phyloP scores from a whole-genome alignment of 169 alveolate species.

The Cryptosporidium parvum region DNA sequence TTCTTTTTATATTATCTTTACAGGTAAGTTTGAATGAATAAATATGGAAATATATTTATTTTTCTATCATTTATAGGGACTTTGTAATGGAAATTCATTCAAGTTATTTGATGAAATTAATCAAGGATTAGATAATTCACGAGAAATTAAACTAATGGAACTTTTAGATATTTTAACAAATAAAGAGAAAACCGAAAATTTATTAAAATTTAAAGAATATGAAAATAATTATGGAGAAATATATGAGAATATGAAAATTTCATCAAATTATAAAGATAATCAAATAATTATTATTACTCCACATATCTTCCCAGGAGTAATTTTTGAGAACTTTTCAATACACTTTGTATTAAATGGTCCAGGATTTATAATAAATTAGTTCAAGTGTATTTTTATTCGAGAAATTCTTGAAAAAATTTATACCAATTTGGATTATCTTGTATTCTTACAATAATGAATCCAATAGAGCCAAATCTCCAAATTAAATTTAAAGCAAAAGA shows the following conservation, averaged over 20 bases:
- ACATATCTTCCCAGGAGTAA: constrained; percentile 69
- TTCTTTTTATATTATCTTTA: constrained; percentile 42
- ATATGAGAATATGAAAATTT: not conserved
- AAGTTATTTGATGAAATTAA: constrained; percentile 68
- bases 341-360: constrained; percentile 76
- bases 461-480: constrained; percentile 70
- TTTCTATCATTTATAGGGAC: constrained; percentile 17
- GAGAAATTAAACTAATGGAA: constrained; percentile 72
- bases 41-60: too few species aligned
- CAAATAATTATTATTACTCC: constrained; percentile 73
- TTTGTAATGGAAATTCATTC: constrained; percentile 42
- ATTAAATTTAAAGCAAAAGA: constrained; percentile 52
- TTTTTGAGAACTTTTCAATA: constrained; percentile 46
- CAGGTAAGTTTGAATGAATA: constrained; percentile 42
- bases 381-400: not conserved
- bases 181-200: constrained; percentile 30
- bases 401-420: constrained; percentile 18
- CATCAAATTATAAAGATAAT: not conserved
- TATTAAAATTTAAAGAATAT: constrained; percentile 18
- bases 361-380: constrained; percentile 20
- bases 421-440: constrained; percentile 41
- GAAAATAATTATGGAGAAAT: not conserved
- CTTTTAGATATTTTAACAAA: constrained; percentile 41
- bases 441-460: constrained; percentile 41
- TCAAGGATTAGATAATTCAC: constrained; percentile 73